A percentile compares a stretch with the other conserved stretches of the same genome.
Evolutionary conservation across 163 green algal species (phyloP).

Genomic region (Prototheca wickerhamii): DNA sequence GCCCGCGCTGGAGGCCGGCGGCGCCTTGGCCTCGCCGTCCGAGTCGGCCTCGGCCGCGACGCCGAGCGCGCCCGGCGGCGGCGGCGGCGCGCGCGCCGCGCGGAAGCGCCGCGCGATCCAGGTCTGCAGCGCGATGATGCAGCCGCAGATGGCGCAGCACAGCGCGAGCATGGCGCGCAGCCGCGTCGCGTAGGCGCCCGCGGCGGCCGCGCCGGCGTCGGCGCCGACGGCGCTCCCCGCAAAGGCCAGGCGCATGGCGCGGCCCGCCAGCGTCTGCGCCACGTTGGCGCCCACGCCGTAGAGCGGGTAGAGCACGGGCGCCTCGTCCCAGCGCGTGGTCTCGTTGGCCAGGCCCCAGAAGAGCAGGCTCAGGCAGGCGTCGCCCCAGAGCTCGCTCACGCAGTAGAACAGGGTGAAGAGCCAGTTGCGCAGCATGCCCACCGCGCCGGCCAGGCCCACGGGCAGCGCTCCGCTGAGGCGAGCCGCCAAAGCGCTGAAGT

Average conservation of each 20-base stretch:
- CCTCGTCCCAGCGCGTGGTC: slow-evolving; percentile 75
- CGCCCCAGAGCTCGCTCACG: slow-evolving; percentile 85
- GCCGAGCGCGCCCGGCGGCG: background rate
- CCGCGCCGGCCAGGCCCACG: slow-evolving; percentile 24
- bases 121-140: slow-evolving; percentile 42
- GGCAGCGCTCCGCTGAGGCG: slow-evolving; percentile 8
- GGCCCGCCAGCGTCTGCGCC: slow-evolving; percentile 65
- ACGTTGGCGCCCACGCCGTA: slow-evolving; percentile 94
- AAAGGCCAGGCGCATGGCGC: slow-evolving; percentile 19
- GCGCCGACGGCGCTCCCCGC: no score
- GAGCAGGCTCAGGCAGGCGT: slow-evolving; percentile 85
- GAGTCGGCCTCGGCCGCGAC: background rate
- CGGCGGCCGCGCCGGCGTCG: background rate
- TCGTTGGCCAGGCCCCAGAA: slow-evolving; percentile 96
- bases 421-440: slow-evolving; percentile 79
- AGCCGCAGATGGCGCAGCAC: slow-evolving; percentile 29
- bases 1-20: no score
- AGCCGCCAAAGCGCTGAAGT: slow-evolving; percentile 40
- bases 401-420: slow-evolving; percentile 94
- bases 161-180: slow-evolving; percentile 28
- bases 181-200: slow-evolving; percentile 26
- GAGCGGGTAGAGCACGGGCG: slow-evolving; percentile 81
- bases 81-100: background rate
- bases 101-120: slow-evolving; percentile 1
- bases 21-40: no score